Percentiles rank a stretch among this genome's conserved stretches.
phyloP scores from a whole-genome alignment of 2,329 filamentous ascomycete species.

The Ascochyta koolunga region DNA sequence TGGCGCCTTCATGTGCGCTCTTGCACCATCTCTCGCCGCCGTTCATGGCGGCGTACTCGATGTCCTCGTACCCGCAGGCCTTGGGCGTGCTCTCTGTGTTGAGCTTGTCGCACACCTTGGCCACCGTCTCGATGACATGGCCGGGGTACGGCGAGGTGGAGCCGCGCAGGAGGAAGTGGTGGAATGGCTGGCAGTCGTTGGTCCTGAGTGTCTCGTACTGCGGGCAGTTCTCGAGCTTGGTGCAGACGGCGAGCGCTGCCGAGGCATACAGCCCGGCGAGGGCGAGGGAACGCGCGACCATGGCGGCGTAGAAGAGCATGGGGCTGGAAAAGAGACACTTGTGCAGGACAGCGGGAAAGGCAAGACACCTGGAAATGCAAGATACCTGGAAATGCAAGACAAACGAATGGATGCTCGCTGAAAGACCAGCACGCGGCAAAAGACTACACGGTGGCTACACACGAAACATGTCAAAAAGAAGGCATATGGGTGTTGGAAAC shows the following conservation, averaged over 20 bases:
- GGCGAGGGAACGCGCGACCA: constrained; percentile 27
- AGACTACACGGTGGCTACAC: background rate
- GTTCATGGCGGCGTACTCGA: constrained; percentile 34
- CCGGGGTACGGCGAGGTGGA: constrained; percentile 37
- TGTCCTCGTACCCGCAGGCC: constrained; percentile 36
- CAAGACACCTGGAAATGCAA: background rate
- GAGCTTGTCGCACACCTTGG: constrained; percentile 32
- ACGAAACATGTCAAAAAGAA: background rate
- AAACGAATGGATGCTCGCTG: background rate
- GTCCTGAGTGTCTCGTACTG: constrained; percentile 33
- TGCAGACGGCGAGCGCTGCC: constrained; percentile 29
- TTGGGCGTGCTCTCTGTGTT: constrained; percentile 30
- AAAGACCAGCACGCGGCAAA: background rate
- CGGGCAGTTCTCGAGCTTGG: constrained; percentile 35
- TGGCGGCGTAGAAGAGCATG: constrained; percentile 3
- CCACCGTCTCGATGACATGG: constrained; percentile 34
- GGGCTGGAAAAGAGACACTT: too few species aligned
- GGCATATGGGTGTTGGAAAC: background rate
- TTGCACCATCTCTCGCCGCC: constrained; percentile 34
- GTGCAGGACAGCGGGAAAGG: too few species aligned
- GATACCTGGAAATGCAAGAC: background rate
- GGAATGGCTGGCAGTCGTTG: constrained; percentile 31
- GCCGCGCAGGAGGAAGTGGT: constrained; percentile 35
- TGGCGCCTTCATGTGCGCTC: constrained; percentile 33
- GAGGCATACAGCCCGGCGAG: constrained; percentile 27